These are phyloP conservation scores for Cutaneotrichosporon cutaneum DNA, from an alignment of 1,284 basidiomycete genomes.

Conservation along the genomic window DNA sequence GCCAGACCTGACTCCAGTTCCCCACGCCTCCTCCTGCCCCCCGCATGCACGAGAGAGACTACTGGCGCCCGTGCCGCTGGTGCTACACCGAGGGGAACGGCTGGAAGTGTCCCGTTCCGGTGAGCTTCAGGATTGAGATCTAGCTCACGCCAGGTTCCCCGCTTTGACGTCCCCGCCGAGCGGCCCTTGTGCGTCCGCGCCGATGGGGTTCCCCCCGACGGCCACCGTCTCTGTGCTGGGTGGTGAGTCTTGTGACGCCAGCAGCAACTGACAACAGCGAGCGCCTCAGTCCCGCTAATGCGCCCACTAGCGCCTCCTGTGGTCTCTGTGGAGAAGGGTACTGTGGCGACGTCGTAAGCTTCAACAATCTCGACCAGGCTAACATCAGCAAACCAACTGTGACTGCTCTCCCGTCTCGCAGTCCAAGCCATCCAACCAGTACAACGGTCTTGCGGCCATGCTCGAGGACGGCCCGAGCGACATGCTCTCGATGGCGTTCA, in stretches of 20 bases:
- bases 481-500: conserved; percentile 29
- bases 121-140: neutral
- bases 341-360: conserved; percentile 23
- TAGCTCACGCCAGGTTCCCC: conserved; percentile 21
- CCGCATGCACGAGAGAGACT: conserved; percentile 19
- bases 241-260: conserved; percentile 15
- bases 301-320: conserved; percentile 22
- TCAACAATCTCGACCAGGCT: neutral
- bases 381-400: conserved; percentile 16
- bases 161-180: conserved; percentile 26
- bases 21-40: conserved; percentile 27
- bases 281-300: conserved; percentile 22
- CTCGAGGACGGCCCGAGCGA: conserved; percentile 29
- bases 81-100: conserved; percentile 27
- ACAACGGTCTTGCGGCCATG: conserved; percentile 14
- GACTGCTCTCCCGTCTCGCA: conserved; percentile 20
- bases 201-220: conserved; percentile 27
- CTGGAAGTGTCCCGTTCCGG: conserved; percentile 28
- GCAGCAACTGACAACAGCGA: conserved; percentile 18
- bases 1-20: conserved; percentile 25
- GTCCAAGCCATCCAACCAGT: conserved; percentile 20
- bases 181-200: conserved; percentile 22
- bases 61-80: conserved; percentile 28
- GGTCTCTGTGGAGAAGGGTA: conserved; percentile 32
- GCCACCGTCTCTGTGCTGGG: conserved; percentile 28